Evolutionary conservation across 2,329 filamentous ascomycete genomes (phyloP), one percentile per base, ranked within the genome.

Genomic region (Fusarium clavum): DNA sequence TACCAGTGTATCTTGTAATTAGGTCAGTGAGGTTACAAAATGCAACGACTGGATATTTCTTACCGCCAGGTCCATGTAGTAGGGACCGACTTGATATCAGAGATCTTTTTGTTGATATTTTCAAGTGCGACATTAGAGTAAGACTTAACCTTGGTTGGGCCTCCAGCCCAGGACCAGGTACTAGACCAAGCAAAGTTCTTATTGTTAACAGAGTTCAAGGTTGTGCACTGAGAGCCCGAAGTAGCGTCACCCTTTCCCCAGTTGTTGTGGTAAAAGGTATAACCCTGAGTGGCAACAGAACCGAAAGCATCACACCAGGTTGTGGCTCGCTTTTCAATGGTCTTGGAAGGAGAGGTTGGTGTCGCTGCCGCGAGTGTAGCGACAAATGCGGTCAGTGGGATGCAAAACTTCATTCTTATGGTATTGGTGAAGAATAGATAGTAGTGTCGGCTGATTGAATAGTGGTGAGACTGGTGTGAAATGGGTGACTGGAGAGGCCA

Each of bases 231-330:
- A 12, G 69, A 77, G 46, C 82, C 82, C 16, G 77, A 76, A 20
- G 79, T 81, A 25, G 79, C 77, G 5, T 65, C 61, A 16, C 64
- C 72, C 46, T 78, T 54, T 27, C 84, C 84, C 85, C 85, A 87
- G 69, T 85, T 83, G 77, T 87, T 83, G 74, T 87, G 84, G 78
- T 86, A 87, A 57, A 87, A 71, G 47, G 79, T 86, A 75, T 83
- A 87, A 43, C 76, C 77, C 34, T 80, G 81, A 1, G 78, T 79
- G 2, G 74, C 70, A 16, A 77, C 58, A 8, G 79, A 77, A 41
- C 75, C 82, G 66, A 76, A 85, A 64, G 81, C 76, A 18, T 77
- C 82, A 61, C 83, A 85, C 71, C 73, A 73, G 52, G 73, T 71
- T 6, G 73, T 74, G 47, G 77, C 77, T 29, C 81, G 77, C 69